Evolutionary conservation across 2,329 filamentous ascomycete genomes (phyloP).

Genomic region (Botrytis pseudocinerea): DNA sequence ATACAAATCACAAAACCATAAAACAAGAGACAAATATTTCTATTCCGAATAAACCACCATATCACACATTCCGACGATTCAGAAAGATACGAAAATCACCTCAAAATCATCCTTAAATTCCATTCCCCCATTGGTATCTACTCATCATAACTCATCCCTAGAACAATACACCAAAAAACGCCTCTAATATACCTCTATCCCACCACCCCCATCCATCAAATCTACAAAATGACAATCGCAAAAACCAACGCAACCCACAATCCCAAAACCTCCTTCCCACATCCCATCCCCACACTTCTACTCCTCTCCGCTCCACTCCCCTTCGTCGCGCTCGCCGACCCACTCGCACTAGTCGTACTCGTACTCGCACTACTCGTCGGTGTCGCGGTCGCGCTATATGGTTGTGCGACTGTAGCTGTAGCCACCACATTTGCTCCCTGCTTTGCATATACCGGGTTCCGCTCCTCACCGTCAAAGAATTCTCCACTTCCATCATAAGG

Average conservation of each 20-base stretch:
- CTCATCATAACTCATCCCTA: neutral
- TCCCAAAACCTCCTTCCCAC: constrained; percentile 40
- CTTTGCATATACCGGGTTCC: constrained; percentile 45
- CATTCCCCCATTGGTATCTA: neutral
- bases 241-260: constrained; percentile 23
- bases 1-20: too few relatives aligned
- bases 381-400: constrained; percentile 63
- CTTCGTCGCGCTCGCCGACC: constrained; percentile 75
- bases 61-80: too few relatives aligned
- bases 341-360: constrained; percentile 71
- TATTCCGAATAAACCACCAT: too few relatives aligned
- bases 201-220: neutral
- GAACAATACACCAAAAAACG: neutral
- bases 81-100: too few relatives aligned
- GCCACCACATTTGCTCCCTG: constrained; percentile 36
- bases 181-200: neutral
- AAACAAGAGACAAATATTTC: too few relatives aligned
- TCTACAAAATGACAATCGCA: constrained; percentile 15
- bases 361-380: constrained; percentile 67
- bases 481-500: constrained; percentile 51
- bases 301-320: constrained; percentile 86
- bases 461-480: constrained; percentile 46
- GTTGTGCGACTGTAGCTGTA: constrained; percentile 50
- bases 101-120: neutral
- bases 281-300: constrained; percentile 67